Evolutionary conservation across 2,329 filamentous ascomycete genomes (phyloP).

Genomic region (Fusarium pseudograminearum): DNA sequence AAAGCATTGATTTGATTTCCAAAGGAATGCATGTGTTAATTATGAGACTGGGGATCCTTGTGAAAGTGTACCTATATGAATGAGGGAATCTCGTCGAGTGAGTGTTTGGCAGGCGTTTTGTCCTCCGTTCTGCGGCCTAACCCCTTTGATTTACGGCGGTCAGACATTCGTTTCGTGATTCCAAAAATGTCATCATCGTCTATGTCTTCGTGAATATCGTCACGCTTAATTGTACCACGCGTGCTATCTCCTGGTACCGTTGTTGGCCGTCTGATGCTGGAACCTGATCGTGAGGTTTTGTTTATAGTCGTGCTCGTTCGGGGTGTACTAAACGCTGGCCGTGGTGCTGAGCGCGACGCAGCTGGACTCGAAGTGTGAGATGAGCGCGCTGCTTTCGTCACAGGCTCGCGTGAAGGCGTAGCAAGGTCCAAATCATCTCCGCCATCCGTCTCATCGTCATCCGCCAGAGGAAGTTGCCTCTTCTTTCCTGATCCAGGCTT

Average conservation of each 20-base stretch:
- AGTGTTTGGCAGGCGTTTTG: constrained; percentile 22
- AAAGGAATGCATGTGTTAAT: background rate
- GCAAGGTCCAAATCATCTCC: constrained; percentile 27
- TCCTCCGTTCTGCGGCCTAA: constrained; percentile 42
- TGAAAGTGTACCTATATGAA: constrained; percentile 49
- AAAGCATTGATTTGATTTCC: constrained; percentile 41
- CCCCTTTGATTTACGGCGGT: constrained; percentile 50
- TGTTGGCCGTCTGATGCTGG: constrained; percentile 7
- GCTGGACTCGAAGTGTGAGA: constrained; percentile 19
- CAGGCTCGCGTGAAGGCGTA: constrained; percentile 32
- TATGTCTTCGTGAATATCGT: constrained; percentile 31
- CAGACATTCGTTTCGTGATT: constrained; percentile 48
- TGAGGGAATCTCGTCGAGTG: constrained; percentile 53
- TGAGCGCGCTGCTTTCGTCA: constrained; percentile 16
- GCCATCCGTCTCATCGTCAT: constrained; percentile 37
- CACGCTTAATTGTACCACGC: background rate
- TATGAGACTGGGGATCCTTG: background rate
- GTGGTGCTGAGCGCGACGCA: constrained; percentile 20
- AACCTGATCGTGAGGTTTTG: constrained; percentile 8
- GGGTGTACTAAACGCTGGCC: constrained; percentile 32
- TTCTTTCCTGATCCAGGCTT: constrained; percentile 25
- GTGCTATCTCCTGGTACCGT: constrained; percentile 14
- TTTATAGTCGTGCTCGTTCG: constrained; percentile 14
- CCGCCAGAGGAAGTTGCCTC: constrained; percentile 18
- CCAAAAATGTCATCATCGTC: constrained; percentile 55